Percentiles rank a stretch among this genome's conserved stretches.
These are phyloP conservation scores for Fusarium bactridioides DNA, from an alignment of 2,329 filamentous ascomycete species.

Conservation along the genomic window DNA sequence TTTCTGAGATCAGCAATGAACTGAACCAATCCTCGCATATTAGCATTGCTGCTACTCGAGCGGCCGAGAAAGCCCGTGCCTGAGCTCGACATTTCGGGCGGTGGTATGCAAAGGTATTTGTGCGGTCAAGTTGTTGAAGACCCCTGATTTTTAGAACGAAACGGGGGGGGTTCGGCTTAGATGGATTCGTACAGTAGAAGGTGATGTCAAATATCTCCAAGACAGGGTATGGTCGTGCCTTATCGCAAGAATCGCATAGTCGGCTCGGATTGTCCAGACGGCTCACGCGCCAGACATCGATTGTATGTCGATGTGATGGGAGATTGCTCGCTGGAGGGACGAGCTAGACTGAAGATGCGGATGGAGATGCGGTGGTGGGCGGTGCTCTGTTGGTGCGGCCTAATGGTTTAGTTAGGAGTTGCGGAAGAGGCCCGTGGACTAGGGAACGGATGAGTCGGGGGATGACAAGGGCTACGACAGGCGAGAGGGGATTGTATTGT, in stretches of 20 bases:
- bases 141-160: conserved; percentile 35
- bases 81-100: conserved; percentile 61
- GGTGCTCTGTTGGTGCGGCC: conserved; percentile 29
- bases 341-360: conserved; percentile 34
- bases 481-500: background rate
- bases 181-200: conserved; percentile 13
- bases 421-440: conserved; percentile 34
- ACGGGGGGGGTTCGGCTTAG: conserved; percentile 20
- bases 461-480: conserved; percentile 9
- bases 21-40: conserved; percentile 88
- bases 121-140: conserved; percentile 31
- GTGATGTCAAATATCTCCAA: conserved; percentile 30
- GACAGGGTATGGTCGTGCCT: conserved; percentile 34
- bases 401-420: conserved; percentile 31
- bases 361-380: conserved; percentile 23
- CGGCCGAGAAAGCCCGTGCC: conserved; percentile 70
- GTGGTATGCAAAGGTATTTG: conserved; percentile 12
- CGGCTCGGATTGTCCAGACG: conserved; percentile 35
- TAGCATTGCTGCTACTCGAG: conserved; percentile 69
- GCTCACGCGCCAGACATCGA: conserved; percentile 43
- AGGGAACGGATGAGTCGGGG: conserved; percentile 29
- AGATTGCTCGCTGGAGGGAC: conserved; percentile 40
- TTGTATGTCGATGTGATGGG: conserved; percentile 36
- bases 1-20: conserved; percentile 98
- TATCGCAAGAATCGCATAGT: conserved; percentile 47